Base-by-base conservation (phyloP, 1,284 basidiomycete genomes). In the Cerrena zonata region DNA sequence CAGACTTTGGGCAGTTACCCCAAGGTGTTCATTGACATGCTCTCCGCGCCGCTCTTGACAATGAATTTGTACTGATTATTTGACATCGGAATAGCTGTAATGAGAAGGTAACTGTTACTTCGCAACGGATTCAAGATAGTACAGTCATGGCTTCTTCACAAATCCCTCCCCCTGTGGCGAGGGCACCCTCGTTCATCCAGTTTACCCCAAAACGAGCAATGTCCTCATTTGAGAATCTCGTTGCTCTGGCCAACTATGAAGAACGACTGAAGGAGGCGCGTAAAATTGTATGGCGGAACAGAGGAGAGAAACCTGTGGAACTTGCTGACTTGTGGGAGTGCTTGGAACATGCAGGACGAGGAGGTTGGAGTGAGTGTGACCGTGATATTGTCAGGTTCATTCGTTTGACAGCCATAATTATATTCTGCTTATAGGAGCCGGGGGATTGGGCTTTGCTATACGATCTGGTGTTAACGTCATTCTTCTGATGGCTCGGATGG, bases 201-300 rank as follows among this genome's bases (percentile, higher is more conserved):
- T 69, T 79, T 54, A 69, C 72, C 10, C 77, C 75, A 0, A 71
- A 70, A 30, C 75, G 77, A 21, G 74, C 79, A 1, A 78, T 83
- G 63, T 70, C 76, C 3, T 86, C 84, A 1, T 86, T 86, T 52
- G 84, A 88, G 58, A 88, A 88, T 58, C 67, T 88, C 4, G 83
- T 88, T 34, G 82, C 80, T 13, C 73, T 88, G 41, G 85, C 85
- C 5, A 89, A 90, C 63, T 82, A 89, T 64, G 86, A 89, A 59
- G 81, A 86, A 53, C 70, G 77, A 2, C 72, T 90, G 37, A 76
- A 71, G 53, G 84, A 84, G 51, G 85, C 89, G 0, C 73, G 80
- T 40, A 84, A 79, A 63, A 84, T 91, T 61, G 81, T 95, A 1
- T 95, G 92, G 91, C 76, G 92, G 30, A 82, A 88, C 57, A 73